These are phyloP conservation scores for Cytospora piceicola DNA, from an alignment of 2,329 filamentous ascomycete species.

Conservation along the genomic window DNA sequence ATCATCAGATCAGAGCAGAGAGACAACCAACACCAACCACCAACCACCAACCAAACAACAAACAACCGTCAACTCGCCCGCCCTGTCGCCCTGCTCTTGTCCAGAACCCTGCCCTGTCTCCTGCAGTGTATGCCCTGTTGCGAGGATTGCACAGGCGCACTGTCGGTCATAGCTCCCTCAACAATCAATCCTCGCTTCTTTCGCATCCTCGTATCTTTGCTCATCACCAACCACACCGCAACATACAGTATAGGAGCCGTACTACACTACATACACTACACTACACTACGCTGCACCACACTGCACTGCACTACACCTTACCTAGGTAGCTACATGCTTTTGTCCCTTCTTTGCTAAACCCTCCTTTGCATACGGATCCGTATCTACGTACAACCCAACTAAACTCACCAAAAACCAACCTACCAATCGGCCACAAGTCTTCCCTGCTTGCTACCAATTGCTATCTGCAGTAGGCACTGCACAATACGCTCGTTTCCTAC, in stretches of 20 bases:
- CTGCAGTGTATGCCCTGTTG: conserved; percentile 5
- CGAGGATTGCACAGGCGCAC: conserved; percentile 24
- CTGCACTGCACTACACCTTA: background rate
- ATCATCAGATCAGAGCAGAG: background rate
- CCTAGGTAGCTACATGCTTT: conserved; percentile 1
- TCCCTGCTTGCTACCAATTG: background rate
- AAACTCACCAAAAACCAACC: background rate
- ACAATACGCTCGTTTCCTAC: background rate
- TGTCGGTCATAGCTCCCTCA: conserved; percentile 22
- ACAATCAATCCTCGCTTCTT: conserved; percentile 7
- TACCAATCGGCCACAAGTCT: background rate
- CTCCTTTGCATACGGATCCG: conserved; percentile 6
- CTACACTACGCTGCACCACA: conserved; percentile 2
- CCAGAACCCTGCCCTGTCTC: conserved; percentile 3
- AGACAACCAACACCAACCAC: conserved; percentile 2
- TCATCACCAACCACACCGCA: conserved; percentile 20
- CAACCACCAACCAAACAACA: background rate
- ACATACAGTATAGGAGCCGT: conserved; percentile 7
- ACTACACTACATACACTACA: conserved; percentile 5
- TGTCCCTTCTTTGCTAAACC: conserved; percentile 1
- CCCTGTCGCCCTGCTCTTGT: background rate
- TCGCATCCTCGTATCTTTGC: conserved; percentile 10
- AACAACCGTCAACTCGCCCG: background rate
- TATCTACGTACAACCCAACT: conserved; percentile 14
- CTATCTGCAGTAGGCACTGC: conserved; percentile 3